These are phyloP conservation scores for Didymella keratinophila DNA, from an alignment of 2,329 filamentous ascomycete genomes.

Conservation along the genomic window DNA sequence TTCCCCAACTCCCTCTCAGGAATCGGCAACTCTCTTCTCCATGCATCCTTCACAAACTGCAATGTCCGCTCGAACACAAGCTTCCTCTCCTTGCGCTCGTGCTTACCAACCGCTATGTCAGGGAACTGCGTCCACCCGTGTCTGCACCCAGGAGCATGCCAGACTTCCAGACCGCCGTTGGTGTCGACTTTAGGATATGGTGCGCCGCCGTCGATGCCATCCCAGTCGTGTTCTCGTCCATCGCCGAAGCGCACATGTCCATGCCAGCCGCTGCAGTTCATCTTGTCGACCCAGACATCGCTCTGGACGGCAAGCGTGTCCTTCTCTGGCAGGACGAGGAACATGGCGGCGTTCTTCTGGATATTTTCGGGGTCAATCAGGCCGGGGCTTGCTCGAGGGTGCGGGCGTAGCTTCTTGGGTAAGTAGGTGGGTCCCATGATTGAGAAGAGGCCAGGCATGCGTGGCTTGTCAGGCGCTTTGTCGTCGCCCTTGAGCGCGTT, in stretches of 20 bases:
- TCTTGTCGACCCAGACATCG: constrained; percentile 54
- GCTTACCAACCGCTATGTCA: constrained; percentile 47
- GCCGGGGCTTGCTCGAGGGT: constrained; percentile 54
- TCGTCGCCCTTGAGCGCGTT: constrained; percentile 46
- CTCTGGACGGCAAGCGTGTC: constrained; percentile 53
- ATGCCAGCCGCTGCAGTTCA: constrained; percentile 45
- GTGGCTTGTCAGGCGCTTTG: constrained; percentile 39
- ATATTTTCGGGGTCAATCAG: constrained; percentile 45
- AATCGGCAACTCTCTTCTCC: constrained; percentile 38
- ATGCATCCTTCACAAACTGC: constrained; percentile 50
- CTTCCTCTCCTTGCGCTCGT: constrained; percentile 48
- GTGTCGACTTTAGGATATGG: constrained; percentile 24
- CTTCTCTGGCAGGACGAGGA: constrained; percentile 53
- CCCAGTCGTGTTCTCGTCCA: constrained; percentile 43
- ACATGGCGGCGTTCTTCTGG: constrained; percentile 50
- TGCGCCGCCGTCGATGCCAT: constrained; percentile 33
- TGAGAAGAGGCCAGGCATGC: constrained; percentile 48
- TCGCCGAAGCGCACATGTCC: constrained; percentile 47
- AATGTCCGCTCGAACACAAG: constrained; percentile 48
- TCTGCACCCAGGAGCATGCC: constrained; percentile 45
- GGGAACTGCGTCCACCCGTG: constrained; percentile 58
- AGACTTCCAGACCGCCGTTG: constrained; percentile 50
- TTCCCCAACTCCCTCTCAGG: constrained; percentile 24
- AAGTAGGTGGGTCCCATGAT: constrained; percentile 55
- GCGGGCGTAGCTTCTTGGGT: constrained; percentile 46